Conservation (phyloP, 768 basidiomycete genomes). For the Collybiopsis confluens region DNA sequence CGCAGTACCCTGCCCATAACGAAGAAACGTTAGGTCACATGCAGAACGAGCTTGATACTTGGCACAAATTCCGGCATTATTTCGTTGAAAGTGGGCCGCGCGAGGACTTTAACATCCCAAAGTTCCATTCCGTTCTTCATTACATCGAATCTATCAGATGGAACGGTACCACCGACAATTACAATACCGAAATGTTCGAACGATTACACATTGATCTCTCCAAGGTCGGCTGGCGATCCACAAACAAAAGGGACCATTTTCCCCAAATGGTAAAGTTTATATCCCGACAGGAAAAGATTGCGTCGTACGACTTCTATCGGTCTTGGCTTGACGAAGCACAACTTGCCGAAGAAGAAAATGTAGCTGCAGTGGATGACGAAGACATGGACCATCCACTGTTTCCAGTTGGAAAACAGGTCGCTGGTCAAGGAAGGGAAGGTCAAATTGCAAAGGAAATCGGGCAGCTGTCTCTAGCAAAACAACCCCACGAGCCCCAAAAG, state of each 20-base stretch:
- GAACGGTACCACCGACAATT: background rate
- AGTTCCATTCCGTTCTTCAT: conserved; percentile 18
- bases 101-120: conserved; percentile 24
- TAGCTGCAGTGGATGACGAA: too few relatives aligned
- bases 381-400: too few relatives aligned
- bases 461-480: too few relatives aligned
- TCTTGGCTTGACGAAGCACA: too few relatives aligned
- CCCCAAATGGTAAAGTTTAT: conserved; percentile 25
- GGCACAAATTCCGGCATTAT: conserved; percentile 17
- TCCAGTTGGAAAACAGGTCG: too few relatives aligned
- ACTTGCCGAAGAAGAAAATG: too few relatives aligned
- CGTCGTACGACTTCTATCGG: too few relatives aligned
- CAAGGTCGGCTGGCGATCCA: conserved; percentile 2
- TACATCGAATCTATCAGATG: conserved; percentile 5
- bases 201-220: background rate
- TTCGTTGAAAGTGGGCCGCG: too few relatives aligned
- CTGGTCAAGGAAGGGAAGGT: too few relatives aligned
- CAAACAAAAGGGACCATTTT: conserved; percentile 20
- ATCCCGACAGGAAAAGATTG: conserved; percentile 20
- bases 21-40: conserved; percentile 14
- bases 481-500: too few relatives aligned
- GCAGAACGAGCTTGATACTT: conserved; percentile 11
- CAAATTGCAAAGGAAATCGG: too few relatives aligned
- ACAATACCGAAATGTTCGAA: background rate
- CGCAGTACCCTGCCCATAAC: conserved; percentile 13